Percentiles rank a stretch among this genome's conserved stretches.
Conservation (phyloP, 2,329 filamentous ascomycete species). For the Fusarium duplospermum region DNA sequence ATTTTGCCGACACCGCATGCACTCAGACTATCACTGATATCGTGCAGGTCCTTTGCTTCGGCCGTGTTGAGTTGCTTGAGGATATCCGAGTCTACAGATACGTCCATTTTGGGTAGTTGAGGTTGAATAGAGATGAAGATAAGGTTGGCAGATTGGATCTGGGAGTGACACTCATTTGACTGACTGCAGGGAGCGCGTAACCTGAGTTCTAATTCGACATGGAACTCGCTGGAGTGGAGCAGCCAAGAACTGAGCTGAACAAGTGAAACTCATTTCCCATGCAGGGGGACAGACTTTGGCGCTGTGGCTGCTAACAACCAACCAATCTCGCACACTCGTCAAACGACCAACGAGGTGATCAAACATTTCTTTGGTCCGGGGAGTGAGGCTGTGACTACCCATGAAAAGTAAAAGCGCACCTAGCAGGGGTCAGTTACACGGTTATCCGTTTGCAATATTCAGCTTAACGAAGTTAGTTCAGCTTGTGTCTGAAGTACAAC, state of each 20-base stretch:
- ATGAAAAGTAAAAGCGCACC: background rate
- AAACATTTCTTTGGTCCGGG: background rate
- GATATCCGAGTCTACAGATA: conserved; percentile 17
- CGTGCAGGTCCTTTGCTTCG: conserved; percentile 61
- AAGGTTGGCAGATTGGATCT: background rate
- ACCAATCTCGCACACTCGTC: background rate
- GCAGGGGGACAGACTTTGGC: background rate
- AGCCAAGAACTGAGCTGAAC: background rate
- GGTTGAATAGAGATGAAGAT: background rate
- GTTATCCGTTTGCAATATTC: background rate
- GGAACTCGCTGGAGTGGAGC: background rate
- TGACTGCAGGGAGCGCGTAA: background rate
- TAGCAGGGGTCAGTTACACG: background rate
- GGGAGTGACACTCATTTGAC: background rate
- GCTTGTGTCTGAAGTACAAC: background rate
- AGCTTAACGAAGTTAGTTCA: background rate
- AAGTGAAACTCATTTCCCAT: background rate
- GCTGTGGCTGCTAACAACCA: background rate
- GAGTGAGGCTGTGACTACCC: background rate
- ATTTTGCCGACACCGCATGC: conserved; percentile 60
- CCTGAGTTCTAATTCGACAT: background rate
- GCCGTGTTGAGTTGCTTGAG: conserved; percentile 53
- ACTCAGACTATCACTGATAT: conserved; percentile 64
- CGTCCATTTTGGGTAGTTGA: conserved; percentile 22
- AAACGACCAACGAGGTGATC: background rate